These are phyloP conservation scores for Trichoderma sp. DNA, from an alignment of 2,329 filamentous ascomycete species.

Conservation along the genomic window DNA sequence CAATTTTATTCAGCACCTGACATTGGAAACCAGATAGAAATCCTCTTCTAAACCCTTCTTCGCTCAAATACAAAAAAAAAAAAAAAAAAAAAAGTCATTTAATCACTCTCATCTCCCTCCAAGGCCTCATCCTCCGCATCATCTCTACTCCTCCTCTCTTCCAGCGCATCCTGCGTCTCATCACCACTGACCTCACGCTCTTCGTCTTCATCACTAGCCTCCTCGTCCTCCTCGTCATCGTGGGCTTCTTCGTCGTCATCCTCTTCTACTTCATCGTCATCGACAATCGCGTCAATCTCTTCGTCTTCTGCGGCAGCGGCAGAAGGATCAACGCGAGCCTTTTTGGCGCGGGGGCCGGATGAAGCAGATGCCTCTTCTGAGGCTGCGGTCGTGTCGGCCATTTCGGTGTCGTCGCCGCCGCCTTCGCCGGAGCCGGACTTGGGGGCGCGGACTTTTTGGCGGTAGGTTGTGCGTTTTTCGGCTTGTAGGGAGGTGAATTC, in stretches of 20 bases:
- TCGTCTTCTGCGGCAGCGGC: conserved; percentile 31
- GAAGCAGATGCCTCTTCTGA: conserved; percentile 34
- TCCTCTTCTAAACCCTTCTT: neutral
- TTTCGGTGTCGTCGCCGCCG: conserved; percentile 40
- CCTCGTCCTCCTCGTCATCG: conserved; percentile 52
- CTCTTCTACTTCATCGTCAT: conserved; percentile 42
- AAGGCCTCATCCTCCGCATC: conserved; percentile 60
- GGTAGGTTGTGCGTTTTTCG: conserved; percentile 73
- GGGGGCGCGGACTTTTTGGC: conserved; percentile 67
- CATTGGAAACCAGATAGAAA: neutral
- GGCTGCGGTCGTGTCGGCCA: conserved; percentile 39
- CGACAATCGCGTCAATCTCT: conserved; percentile 38
- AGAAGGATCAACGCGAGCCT: conserved; percentile 50
- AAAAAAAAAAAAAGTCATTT: conserved; percentile 8
- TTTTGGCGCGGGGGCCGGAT: conserved; percentile 40
- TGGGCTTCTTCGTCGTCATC: conserved; percentile 30
- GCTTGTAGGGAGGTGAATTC: conserved; percentile 74
- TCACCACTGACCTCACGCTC: conserved; percentile 55
- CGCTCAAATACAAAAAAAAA: neutral
- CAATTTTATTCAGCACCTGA: neutral
- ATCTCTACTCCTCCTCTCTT: conserved; percentile 51
- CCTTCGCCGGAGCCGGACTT: conserved; percentile 46
- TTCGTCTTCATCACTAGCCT: conserved; percentile 47
- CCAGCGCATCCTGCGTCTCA: conserved; percentile 55
- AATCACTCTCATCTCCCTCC: conserved; percentile 63